Evolutionary conservation across 176 grass and related monocot genomes (phyloP).

Genomic region (Puccinellia tenuiflora): DNA sequence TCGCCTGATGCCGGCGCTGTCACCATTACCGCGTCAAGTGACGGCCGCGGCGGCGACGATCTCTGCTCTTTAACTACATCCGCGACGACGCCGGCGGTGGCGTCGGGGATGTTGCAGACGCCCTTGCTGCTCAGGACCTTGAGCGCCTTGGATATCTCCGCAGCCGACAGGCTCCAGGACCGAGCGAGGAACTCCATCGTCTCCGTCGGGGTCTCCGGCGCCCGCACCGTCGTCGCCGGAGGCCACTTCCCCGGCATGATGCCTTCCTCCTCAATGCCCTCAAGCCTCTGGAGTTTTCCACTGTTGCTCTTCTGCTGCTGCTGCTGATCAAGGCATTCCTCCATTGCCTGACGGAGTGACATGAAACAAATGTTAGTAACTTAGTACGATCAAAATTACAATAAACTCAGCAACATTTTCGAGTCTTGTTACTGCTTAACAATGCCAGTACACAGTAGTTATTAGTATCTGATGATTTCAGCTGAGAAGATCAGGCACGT

Average conservation of each 20-base stretch:
- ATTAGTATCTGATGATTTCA: background rate
- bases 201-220: conserved; percentile 88
- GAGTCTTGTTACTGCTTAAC: background rate
- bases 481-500: background rate
- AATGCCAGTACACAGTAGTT: background rate
- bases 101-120: conserved; percentile 1
- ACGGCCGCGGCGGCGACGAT: background rate
- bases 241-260: conserved; percentile 22
- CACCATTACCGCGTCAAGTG: background rate
- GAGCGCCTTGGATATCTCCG: conserved; percentile 86
- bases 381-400: background rate
- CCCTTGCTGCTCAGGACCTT: conserved; percentile 50
- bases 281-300: conserved; percentile 33
- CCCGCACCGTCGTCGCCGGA: conserved; percentile 42
- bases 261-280: conserved; percentile 82
- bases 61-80: conserved; percentile 5
- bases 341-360: conserved; percentile 33
- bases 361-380: background rate
- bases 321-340: conserved; percentile 34
- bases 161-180: conserved; percentile 84
- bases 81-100: background rate
- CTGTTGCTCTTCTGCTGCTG: conserved; percentile 17
- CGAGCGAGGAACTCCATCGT: conserved; percentile 90
- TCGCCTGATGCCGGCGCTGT: background rate
- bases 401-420: background rate